Percentiles rank a stretch among this genome's conserved stretches.
Evolutionary conservation across 2,329 filamentous ascomycete species (phyloP).

Genomic region (Pyricularia sp.): DNA sequence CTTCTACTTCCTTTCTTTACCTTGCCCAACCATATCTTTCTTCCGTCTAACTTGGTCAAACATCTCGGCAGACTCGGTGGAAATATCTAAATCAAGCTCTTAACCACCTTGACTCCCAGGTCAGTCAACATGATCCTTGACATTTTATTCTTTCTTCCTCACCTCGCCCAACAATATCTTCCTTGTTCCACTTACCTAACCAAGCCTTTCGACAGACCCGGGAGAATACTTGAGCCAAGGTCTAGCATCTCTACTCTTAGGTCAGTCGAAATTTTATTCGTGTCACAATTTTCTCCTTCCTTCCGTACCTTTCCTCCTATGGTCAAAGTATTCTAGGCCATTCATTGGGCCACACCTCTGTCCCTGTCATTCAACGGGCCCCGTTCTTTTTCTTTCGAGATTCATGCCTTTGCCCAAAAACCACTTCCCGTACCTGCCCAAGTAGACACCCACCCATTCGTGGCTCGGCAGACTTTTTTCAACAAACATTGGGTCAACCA

Average conservation of each 20-base stretch:
- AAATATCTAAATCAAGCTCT: not conserved
- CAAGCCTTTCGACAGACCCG: no score
- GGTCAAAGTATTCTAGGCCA: not conserved
- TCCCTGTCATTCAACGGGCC: not conserved
- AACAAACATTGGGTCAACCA: no score
- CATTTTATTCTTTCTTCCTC: not conserved
- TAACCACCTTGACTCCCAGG: not conserved
- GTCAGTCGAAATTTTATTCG: no score
- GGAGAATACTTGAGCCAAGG: no score
- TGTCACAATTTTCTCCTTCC: not conserved
- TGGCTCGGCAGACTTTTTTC: not conserved
- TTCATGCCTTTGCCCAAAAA: not conserved
- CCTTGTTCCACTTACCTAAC: no score
- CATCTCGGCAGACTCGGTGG: not conserved
- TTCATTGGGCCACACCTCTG: not conserved
- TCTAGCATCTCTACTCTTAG: no score
- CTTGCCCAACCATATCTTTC: no score
- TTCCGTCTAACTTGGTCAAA: no score
- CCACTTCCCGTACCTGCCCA: not conserved
- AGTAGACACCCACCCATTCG: not conserved
- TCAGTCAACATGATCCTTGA: not conserved
- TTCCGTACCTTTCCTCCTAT: no score
- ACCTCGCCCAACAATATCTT: not conserved
- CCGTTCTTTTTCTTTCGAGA: not conserved
- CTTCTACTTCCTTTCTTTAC: no score